These are phyloP conservation scores for Platismatia glauca DNA, from an alignment of 495 filamentous ascomycete species.

Conservation along the genomic window DNA sequence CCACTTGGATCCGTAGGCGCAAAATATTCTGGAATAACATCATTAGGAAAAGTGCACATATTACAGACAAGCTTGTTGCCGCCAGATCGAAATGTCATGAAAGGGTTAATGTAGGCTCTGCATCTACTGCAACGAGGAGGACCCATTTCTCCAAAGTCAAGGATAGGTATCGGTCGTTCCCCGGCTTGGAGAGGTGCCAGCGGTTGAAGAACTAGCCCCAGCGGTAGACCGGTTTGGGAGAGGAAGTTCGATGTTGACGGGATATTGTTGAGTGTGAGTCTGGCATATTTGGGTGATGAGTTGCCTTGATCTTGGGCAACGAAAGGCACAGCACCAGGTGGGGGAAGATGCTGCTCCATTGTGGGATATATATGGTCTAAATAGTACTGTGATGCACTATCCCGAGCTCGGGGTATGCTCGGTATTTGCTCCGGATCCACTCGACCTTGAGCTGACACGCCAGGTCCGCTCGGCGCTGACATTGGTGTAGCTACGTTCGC, in stretches of 20 bases:
- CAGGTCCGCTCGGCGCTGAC: constrained; percentile 27
- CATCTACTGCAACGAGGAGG: constrained; percentile 91
- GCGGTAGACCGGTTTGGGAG: constrained; percentile 64
- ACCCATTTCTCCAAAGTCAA: constrained; percentile 89
- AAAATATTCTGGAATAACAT: constrained; percentile 88
- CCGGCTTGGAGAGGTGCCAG: constrained; percentile 75
- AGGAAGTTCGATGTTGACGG: constrained; percentile 76
- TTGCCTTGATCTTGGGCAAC: constrained; percentile 93
- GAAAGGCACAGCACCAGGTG: constrained; percentile 82
- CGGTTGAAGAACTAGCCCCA: constrained; percentile 85
- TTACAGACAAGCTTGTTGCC: constrained; percentile 98
- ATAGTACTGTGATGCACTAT: constrained; percentile 73
- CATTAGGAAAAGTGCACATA: constrained; percentile 95
- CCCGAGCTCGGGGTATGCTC: constrained; percentile 79
- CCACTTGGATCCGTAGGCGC: constrained; percentile 82
- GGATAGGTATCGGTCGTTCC: constrained; percentile 78
- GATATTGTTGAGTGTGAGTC: constrained; percentile 85
- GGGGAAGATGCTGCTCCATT: constrained; percentile 82
- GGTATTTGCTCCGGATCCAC: constrained; percentile 92
- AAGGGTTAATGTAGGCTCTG: constrained; percentile 95
- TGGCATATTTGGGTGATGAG: constrained; percentile 87
- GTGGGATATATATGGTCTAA: constrained; percentile 83
- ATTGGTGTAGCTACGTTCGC: constrained; percentile 12
- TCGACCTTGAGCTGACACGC: constrained; percentile 56
- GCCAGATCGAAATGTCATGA: constrained; percentile 91